Evolutionary conservation across 2,329 filamentous ascomycete species (phyloP).

Genomic region (Diaporthe nobilis): DNA sequence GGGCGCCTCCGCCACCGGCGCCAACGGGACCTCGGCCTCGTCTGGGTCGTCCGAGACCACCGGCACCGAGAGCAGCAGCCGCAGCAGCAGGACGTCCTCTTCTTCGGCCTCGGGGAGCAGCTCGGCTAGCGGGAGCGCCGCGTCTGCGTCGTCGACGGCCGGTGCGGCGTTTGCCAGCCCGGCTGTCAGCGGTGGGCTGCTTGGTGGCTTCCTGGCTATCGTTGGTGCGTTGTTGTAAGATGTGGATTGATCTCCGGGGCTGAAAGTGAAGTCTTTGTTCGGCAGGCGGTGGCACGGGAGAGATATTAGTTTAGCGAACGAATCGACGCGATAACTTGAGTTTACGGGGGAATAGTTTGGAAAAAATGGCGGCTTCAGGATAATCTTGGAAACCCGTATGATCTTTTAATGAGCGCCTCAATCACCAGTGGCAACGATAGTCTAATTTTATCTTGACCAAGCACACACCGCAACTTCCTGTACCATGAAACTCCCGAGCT

Average conservation of each 20-base stretch:
- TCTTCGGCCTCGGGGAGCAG: slow-evolving; percentile 1
- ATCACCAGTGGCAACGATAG: slow-evolving; percentile 17
- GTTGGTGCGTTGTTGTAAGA: slow-evolving; percentile 33
- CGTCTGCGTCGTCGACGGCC: slow-evolving; percentile 9
- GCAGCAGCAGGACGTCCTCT: slow-evolving; percentile 19
- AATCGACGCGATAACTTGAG: not conserved
- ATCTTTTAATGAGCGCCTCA: slow-evolving; percentile 14
- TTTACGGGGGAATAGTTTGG: not conserved
- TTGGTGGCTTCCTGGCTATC: slow-evolving; percentile 31
- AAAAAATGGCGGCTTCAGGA: not conserved
- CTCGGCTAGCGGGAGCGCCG: not conserved
- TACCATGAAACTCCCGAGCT: not conserved
- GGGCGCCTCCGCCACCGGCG: not conserved
- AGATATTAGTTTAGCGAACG: not conserved
- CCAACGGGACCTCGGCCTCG: slow-evolving; percentile 1
- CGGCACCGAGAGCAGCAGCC: not conserved
- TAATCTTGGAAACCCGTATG: not conserved
- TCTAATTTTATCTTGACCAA: slow-evolving; percentile 24
- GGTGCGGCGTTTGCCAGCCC: slow-evolving; percentile 18
- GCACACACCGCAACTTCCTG: not conserved
- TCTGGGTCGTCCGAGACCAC: not conserved
- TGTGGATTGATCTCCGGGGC: not conserved
- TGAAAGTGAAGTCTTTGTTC: not conserved
- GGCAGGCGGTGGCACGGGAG: not conserved
- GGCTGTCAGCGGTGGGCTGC: slow-evolving; percentile 30